Percentiles rank a stretch among this genome's conserved stretches.
These are phyloP conservation scores for Exutisphaerella laricina DNA, from an alignment of 2,329 filamentous ascomycete species.

Conservation along the genomic window DNA sequence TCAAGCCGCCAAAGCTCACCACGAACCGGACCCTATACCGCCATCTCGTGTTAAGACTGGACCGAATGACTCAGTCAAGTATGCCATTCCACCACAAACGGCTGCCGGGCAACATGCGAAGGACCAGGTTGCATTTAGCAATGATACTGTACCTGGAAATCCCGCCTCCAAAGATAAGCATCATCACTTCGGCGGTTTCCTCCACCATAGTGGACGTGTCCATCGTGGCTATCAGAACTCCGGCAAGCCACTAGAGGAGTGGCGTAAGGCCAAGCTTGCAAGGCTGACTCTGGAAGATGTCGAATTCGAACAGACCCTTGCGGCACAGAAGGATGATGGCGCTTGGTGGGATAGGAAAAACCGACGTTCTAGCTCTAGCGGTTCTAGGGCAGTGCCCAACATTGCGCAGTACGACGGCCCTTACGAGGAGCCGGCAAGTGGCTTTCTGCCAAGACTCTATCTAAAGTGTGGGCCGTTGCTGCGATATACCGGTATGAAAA, in stretches of 20 bases:
- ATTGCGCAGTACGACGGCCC: slow-evolving; percentile 55
- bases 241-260: slow-evolving; percentile 56
- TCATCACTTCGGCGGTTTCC: slow-evolving; percentile 35
- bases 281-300: slow-evolving; percentile 41
- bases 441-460: slow-evolving; percentile 77
- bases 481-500: slow-evolving; percentile 78
- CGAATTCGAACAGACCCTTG: slow-evolving; percentile 31
- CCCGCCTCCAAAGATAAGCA: slow-evolving; percentile 21
- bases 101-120: slow-evolving; percentile 33
- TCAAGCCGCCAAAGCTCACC: slow-evolving; percentile 32
- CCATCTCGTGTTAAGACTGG: slow-evolving; percentile 20
- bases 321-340: slow-evolving; percentile 16
- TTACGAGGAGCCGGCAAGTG: slow-evolving; percentile 60
- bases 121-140: slow-evolving; percentile 39
- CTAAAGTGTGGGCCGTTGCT: slow-evolving; percentile 87
- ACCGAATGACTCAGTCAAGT: slow-evolving; percentile 25
- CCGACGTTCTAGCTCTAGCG: slow-evolving; percentile 21
- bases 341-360: slow-evolving; percentile 74
- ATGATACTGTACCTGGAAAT: slow-evolving; percentile 14
- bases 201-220: slow-evolving; percentile 42
- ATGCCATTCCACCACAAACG: slow-evolving; percentile 35
- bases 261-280: slow-evolving; percentile 39
- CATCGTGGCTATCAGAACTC: slow-evolving; percentile 47
- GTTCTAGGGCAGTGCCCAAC: slow-evolving; percentile 32
- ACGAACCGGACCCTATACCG: slow-evolving; percentile 34